Evolutionary conservation across 2,329 filamentous ascomycete species (phyloP), one percentile per base, ranked within the genome.

Genomic region (Ambrosiella beaveri): DNA sequence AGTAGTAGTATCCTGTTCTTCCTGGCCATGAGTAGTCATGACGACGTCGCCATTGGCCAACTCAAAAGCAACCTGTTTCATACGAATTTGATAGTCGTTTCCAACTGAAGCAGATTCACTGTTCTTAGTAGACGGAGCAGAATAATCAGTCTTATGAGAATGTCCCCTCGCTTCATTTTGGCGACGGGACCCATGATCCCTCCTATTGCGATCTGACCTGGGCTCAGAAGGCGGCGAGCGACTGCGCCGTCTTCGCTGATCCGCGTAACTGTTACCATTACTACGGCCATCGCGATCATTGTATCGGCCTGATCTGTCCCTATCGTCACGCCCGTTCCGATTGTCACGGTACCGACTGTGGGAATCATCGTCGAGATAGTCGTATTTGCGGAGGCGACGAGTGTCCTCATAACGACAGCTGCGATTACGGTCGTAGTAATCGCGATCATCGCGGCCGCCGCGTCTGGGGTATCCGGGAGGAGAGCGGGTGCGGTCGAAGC

Each of bases 321-420:
- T 76, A 66, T 86, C 81, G 71, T 84, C 81, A 11, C 39, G 39
- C 15, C 71, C 77, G 70, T 79, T 79, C 69, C 78, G 67, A 68
- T 82, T 79, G 66, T 78, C 76, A 71, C 80, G 80, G 6, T 73
- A 69, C 19, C 13, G 17, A 35, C 36, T 15, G 36, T n/a, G n/a
- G 15, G 13, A 17, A n/a, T 41, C 27, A 6, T 39, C 12, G 57
- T 78, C 72, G 57, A 81, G 76, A 66, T 86, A 81, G 71, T 84
- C 81, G 64, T 79, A 78, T 39, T 77, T 72, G 64, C 79, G 81
- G 67, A 79, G 80, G 62, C 75, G 75, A 65, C 82, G 75, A 45
- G 77, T 70, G 64, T 86, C 82, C 40, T 72, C 61, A 35, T 50
- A 57, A 15, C 50, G 49, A 11, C 35, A 47, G 37, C 79, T 73